Conservation (phyloP, 768 basidiomycete species). For the Agaricus blazei region DNA sequence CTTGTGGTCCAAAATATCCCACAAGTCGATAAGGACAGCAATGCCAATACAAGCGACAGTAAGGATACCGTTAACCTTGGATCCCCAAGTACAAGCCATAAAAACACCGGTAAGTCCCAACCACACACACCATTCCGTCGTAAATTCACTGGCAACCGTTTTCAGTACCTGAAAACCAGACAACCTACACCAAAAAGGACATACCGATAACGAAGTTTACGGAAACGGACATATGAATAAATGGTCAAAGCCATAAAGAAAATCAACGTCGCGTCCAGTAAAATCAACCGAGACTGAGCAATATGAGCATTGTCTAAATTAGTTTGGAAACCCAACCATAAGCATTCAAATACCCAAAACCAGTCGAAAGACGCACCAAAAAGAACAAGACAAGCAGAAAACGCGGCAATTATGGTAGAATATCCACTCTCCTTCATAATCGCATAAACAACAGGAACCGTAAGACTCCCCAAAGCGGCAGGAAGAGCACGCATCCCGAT, state of each 20-base stretch:
- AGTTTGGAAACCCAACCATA: not conserved
- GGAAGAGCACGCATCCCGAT: slow-evolving; percentile 91
- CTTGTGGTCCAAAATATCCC: slow-evolving; percentile 86
- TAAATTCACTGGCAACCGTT: slow-evolving; percentile 62
- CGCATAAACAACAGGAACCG: slow-evolving; percentile 85
- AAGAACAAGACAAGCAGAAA: slow-evolving; percentile 80
- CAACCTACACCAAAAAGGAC: not conserved
- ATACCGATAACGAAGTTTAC: slow-evolving; percentile 86
- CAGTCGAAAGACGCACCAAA: slow-evolving; percentile 62
- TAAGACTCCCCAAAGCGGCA: slow-evolving; percentile 86
- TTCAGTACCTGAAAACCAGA: not conserved
- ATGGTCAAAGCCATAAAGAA: slow-evolving; percentile 96
- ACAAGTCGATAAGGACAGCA: slow-evolving; percentile 90
- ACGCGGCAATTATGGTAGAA: slow-evolving; percentile 84
- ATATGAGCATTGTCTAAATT: slow-evolving; percentile 88
- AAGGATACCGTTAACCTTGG: slow-evolving; percentile 95
- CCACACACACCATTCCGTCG: slow-evolving; percentile 94
- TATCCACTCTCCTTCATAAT: slow-evolving; percentile 99
- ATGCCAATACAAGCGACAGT: slow-evolving; percentile 86
- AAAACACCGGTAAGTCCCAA: slow-evolving; percentile 83
- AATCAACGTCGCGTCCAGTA: slow-evolving; percentile 89
- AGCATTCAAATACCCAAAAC: not conserved
- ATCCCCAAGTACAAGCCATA: slow-evolving; percentile 95
- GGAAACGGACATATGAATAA: slow-evolving; percentile 90
- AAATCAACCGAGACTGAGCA: slow-evolving; percentile 92